Base-by-base conservation (phyloP, 176 grass and related monocot species). In the Phoenix dactylifera region DNA sequence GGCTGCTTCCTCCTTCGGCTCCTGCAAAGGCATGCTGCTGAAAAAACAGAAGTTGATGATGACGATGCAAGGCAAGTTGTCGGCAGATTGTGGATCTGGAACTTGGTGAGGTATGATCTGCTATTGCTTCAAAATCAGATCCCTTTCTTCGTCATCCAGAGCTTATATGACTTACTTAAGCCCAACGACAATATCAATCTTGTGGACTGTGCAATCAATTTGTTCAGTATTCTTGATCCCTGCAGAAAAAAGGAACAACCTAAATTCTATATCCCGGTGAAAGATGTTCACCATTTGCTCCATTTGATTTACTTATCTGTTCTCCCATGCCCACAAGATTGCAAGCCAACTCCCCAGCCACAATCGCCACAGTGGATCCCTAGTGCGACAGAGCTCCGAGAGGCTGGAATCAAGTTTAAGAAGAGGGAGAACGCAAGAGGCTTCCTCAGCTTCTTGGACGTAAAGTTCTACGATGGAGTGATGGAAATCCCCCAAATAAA, bases 101-200 rank as follows among this genome's bases (percentile, higher is more conserved):
- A 67, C 5, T 4, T 54, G 64, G 64, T 67, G 64, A 53, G 4
- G 25, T 67, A 54, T 67, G 64, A 67, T 54, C 64, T 67, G 64
- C 49, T 44, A 9, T 44, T 44, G 64, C 23, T 26, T 1, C 17
- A 67, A 15, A 67, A 54, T 2, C 51, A 67, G 19, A 67, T 67
- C 7, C 64, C 51, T 4, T 67, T 54, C 29, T 54, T 67, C 52
- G 64, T 52, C 18, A 54, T 52, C 64, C 10, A 4, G 35, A 5
- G 0, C 23, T 52, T 52, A 53, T 26, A 44, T 10, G 9, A 44
- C 1, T 10, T 44, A 12, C 35, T 44, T 12, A 2, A 10, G 26
- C 1, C 32, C n/a, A n/a, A n/a, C 32, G 9, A 10, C 1, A 1
- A 2, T 9, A 10, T 39, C 7, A 12, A 39, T 39, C 32, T 39